Evolutionary conservation across 345 rosid genomes (phyloP).

Genomic region (Rhizophora mangle): DNA sequence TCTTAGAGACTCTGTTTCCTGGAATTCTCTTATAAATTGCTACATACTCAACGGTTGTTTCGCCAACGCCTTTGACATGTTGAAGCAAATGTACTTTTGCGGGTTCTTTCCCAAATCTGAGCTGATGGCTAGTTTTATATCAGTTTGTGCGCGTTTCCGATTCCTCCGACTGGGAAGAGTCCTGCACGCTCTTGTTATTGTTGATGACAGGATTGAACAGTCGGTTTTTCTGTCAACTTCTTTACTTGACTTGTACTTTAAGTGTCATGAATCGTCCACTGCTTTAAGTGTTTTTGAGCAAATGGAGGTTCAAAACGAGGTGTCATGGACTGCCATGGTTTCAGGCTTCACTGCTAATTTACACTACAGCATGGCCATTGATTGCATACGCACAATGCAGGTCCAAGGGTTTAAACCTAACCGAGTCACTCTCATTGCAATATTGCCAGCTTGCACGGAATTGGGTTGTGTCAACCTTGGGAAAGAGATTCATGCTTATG

Average conservation of each 20-base stretch:
- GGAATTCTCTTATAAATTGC: slow-evolving; percentile 41
- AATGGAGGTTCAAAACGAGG: slow-evolving; percentile 44
- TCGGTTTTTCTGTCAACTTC: slow-evolving; percentile 45
- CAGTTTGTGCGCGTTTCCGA: slow-evolving; percentile 32
- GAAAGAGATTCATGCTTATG: slow-evolving; percentile 54
- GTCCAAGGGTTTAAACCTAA: slow-evolving; percentile 42
- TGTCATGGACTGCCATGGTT: slow-evolving; percentile 57
- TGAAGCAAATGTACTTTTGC: slow-evolving; percentile 35
- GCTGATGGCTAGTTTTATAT: slow-evolving; percentile 43
- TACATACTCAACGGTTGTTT: slow-evolving; percentile 35
- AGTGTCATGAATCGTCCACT: slow-evolving; percentile 27
- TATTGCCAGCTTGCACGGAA: slow-evolving; percentile 38
- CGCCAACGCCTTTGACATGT: slow-evolving; percentile 22
- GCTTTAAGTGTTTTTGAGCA: slow-evolving; percentile 38
- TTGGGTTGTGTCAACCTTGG: slow-evolving; percentile 28
- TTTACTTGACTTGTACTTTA: slow-evolving; percentile 47
- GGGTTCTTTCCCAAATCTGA: slow-evolving; percentile 47
- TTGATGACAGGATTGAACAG: slow-evolving; percentile 32
- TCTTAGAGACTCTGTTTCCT: slow-evolving; percentile 40
- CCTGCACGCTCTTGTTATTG: slow-evolving; percentile 45
- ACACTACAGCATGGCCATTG: slow-evolving; percentile 28
- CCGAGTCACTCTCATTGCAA: slow-evolving; percentile 21
- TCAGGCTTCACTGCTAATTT: slow-evolving; percentile 43
- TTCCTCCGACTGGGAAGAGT: slow-evolving; percentile 28
- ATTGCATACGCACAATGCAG: slow-evolving; percentile 48